Conservation (phyloP, 2,329 filamentous ascomycete genomes). For the Talaromyces sp. region DNA sequence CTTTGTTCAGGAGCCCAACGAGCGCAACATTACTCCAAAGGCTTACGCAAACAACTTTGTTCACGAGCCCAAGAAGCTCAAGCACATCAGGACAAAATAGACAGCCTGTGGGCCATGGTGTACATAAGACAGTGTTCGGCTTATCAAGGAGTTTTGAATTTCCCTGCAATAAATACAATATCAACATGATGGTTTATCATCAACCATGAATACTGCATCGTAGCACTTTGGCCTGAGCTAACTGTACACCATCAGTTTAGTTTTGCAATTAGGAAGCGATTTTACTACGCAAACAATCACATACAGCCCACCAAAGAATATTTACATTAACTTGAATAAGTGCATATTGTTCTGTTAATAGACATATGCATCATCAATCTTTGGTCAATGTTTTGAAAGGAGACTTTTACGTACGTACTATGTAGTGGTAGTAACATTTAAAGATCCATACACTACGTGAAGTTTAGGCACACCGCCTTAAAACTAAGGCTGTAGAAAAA, state of each 20-base stretch:
- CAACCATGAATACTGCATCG: not conserved
- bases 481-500: not conserved
- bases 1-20: constrained; percentile 95
- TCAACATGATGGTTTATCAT: not conserved
- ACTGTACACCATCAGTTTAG: not conserved
- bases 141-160: not conserved
- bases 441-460: not conserved
- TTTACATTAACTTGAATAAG: not conserved
- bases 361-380: too few species aligned
- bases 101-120: constrained; percentile 17
- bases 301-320: not conserved
- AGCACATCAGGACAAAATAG: constrained; percentile 77
- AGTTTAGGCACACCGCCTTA: not conserved
- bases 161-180: constrained; percentile 1
- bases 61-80: constrained; percentile 78
- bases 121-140: not conserved
- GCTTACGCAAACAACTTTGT: constrained; percentile 96
- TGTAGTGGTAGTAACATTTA: too few species aligned
- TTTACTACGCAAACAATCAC: not conserved
- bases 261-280: not conserved
- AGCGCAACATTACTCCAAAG: constrained; percentile 79
- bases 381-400: not conserved
- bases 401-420: too few species aligned
- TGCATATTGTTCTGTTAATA: too few species aligned
- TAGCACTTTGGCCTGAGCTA: not conserved